These are phyloP conservation scores for Nephelium lappaceum DNA, from an alignment of 345 rosid species.

Conservation along the genomic window DNA sequence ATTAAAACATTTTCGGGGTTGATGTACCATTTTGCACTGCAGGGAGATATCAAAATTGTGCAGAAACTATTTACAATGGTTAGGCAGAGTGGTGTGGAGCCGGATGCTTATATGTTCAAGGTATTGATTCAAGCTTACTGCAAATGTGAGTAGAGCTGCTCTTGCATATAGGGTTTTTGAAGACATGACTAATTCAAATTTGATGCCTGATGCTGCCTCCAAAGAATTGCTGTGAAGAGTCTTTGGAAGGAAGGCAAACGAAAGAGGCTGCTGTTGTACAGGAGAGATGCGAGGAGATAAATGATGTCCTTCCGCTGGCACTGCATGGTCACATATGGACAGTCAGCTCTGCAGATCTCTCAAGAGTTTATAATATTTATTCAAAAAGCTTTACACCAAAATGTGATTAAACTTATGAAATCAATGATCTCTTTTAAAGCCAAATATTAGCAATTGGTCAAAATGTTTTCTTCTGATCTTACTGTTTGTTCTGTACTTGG, in stretches of 20 bases:
- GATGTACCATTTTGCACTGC: constrained; percentile 73
- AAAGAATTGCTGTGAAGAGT: constrained; percentile 79
- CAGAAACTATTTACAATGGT: constrained; percentile 70
- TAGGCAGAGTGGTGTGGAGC: constrained; percentile 68
- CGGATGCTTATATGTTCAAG: constrained; percentile 76
- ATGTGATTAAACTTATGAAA: constrained; percentile 15
- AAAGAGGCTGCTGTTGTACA: constrained; percentile 81
- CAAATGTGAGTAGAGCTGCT: constrained; percentile 72
- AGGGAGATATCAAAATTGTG: constrained; percentile 76
- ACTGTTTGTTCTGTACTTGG: not conserved
- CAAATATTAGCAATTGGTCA: not conserved
- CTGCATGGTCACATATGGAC: constrained; percentile 79
- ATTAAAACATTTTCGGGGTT: constrained; percentile 85
- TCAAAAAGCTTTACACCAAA: constrained; percentile 41
- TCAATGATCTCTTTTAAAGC: constrained; percentile 1
- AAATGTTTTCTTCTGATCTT: not conserved
- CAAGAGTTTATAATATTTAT: constrained; percentile 57
- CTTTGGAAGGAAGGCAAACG: constrained; percentile 94
- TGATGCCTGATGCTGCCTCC: constrained; percentile 65
- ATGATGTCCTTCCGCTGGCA: constrained; percentile 51
- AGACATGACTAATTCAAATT: constrained; percentile 64
- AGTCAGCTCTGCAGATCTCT: constrained; percentile 66
- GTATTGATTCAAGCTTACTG: constrained; percentile 78
- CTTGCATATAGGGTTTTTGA: constrained; percentile 79
- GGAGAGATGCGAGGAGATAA: constrained; percentile 49